Percentiles rank a stretch among this genome's conserved stretches.
phyloP scores from a whole-genome alignment of 768 basidiomycete genomes.

The Serendipita vermifera region DNA sequence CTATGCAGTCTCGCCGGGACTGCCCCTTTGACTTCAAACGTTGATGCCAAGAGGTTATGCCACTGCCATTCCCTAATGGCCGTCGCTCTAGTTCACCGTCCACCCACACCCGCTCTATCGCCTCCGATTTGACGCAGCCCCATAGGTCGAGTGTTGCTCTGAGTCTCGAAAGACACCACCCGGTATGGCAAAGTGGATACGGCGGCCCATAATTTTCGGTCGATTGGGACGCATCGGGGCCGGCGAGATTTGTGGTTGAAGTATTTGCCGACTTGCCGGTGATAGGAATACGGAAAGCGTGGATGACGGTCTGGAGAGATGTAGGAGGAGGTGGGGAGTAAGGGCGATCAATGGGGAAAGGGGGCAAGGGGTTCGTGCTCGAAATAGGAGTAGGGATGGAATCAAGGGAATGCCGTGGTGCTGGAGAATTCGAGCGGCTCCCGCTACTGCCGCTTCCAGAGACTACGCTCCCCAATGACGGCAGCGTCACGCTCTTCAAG shows the following conservation, averaged over 20 bases:
- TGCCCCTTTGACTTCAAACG: conserved; percentile 25
- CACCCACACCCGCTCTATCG: conserved; percentile 83
- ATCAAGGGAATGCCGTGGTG: background rate
- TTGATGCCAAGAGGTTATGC: conserved; percentile 29
- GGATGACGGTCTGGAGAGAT: conserved; percentile 51
- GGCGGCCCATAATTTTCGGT: conserved; percentile 26
- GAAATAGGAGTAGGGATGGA: background rate
- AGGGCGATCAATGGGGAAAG: conserved; percentile 25
- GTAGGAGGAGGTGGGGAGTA: conserved; percentile 32
- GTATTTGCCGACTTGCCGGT: conserved; percentile 18
- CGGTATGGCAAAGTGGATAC: conserved; percentile 69
- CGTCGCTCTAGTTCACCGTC: conserved; percentile 31
- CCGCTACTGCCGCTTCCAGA: background rate
- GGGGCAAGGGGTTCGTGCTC: conserved; percentile 21
- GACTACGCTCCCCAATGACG: background rate
- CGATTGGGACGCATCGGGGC: too few species aligned
- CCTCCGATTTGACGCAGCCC: conserved; percentile 70
- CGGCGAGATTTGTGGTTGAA: conserved; percentile 26
- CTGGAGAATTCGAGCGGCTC: background rate
- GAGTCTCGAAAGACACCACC: conserved; percentile 78
- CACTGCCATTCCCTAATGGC: background rate
- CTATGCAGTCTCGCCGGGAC: conserved; percentile 19
- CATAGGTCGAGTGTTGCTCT: conserved; percentile 82
- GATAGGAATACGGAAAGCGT: conserved; percentile 12
- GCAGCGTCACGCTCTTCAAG: background rate